Evolutionary conservation across 108 stramenopile species (phyloP), one percentile per base, ranked within the genome.

Genomic region (Skeletonema costatum): DNA sequence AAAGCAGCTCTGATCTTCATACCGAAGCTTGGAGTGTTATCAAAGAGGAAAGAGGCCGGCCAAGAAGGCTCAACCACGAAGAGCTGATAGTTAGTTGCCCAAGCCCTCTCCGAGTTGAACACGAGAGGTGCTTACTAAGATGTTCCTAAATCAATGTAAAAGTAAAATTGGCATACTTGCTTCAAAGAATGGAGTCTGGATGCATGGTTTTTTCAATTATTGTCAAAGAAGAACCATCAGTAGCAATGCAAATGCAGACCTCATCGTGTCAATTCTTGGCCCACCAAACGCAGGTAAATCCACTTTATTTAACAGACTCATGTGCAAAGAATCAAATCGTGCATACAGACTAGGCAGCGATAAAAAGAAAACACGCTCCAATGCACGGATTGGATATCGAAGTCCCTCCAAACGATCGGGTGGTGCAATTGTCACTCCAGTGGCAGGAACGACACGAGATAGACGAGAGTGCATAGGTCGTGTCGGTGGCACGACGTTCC

Each of bases 211-310:
- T 51, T 29, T 56, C 6, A 56, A 4, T 29, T 1, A 25, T 25
- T 56, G 53, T 56, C 19, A 25, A 29, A 17, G 17, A 51, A 51
- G 62, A 48, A 10, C 16, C 59, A 50, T 75, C 70, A 73, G 71
- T 19, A 82, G 74, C 13, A 82, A 82, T 46, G 60, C 64, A 30
- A 72, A 76, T 48, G 59, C 59, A 30, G 81, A 82, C 14, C 50
- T 87, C 39, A 60, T 78, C 32, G 95, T 96, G 4, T 86, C 92
- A 48, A 88, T 96, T 63, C 64, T 96, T 10, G 96, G 96, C 5
- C 96, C 96, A 71, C 96, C 96, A 29, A 96, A 96, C 64, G 96
- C 96, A n/a, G 96, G 94, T 36, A 96, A 96, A 75, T 87, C 86
- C 6, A 96, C 96, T 5, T 75, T 96, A 10, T 96, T 93, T 87